Evolutionary conservation across 2,329 filamentous ascomycete genomes (phyloP).

Genomic region (Colletotrichum navitas): DNA sequence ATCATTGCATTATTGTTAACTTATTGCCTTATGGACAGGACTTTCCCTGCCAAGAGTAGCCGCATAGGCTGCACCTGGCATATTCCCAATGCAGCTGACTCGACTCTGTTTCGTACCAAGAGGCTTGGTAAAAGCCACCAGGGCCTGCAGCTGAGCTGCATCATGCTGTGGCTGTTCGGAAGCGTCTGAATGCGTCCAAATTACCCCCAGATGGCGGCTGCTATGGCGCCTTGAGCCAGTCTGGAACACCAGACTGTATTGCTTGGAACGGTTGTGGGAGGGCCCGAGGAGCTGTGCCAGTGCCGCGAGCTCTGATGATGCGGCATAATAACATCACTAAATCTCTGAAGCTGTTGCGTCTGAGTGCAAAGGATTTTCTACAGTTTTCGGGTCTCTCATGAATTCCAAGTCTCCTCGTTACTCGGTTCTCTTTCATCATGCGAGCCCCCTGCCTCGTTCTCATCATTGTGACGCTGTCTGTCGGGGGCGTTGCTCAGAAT

Average conservation of each 20-base stretch:
- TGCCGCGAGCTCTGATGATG: neutral
- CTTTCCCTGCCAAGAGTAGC: conserved; percentile 18
- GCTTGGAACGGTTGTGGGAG: neutral
- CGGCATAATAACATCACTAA: neutral
- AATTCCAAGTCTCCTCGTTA: neutral
- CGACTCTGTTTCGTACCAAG: neutral
- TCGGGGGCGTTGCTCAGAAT: conserved; percentile 14
- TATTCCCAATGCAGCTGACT: conserved; percentile 13
- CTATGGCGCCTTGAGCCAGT: neutral
- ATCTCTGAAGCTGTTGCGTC: neutral
- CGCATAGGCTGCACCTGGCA: conserved; percentile 23
- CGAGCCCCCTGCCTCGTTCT: neutral
- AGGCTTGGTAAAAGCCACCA: conserved; percentile 12
- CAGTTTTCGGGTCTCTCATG: neutral
- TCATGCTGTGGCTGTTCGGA: neutral
- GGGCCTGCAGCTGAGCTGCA: neutral
- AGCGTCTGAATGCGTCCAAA: neutral
- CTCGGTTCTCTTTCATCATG: conserved; percentile 1
- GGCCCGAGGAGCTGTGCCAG: neutral
- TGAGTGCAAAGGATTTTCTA: neutral
- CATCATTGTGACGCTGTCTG: neutral
- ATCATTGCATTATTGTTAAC: too few relatives aligned
- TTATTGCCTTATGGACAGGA: neutral
- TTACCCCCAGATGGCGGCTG: neutral
- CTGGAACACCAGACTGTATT: neutral